A percentile compares a stretch with the other conserved stretches of the same genome.
phyloP scores from a whole-genome alignment of 305 asterid genomes.

The Solanum aculeatissimum region DNA sequence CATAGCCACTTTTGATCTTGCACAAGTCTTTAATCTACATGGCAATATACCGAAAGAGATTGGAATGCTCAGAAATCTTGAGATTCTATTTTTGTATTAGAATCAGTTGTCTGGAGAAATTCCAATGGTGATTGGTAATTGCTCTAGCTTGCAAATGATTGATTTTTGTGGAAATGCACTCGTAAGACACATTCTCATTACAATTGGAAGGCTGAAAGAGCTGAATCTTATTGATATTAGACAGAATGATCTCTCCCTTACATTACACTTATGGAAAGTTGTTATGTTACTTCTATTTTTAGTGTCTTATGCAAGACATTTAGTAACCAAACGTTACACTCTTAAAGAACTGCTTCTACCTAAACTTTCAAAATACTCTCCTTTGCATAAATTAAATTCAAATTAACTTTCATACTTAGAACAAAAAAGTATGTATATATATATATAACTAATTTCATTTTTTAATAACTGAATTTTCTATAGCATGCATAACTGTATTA shows the following conservation, averaged over 20 bases:
- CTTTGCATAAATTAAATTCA: background rate
- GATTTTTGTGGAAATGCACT: constrained; percentile 73
- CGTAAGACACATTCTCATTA: constrained; percentile 48
- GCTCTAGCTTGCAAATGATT: constrained; percentile 59
- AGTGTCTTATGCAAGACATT: no score
- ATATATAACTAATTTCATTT: no score
- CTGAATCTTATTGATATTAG: constrained; percentile 71
- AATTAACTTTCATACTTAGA: no score
- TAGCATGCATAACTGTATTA: no score
- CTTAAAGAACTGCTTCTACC: no score
- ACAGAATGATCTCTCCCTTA: constrained; percentile 47
- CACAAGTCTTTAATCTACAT: constrained; percentile 5
- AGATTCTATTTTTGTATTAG: constrained; percentile 57
- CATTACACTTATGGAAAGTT: no score
- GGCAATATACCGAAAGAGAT: constrained; percentile 61
- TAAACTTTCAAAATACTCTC: no score
- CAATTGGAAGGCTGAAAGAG: constrained; percentile 52
- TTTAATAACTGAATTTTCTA: no score
- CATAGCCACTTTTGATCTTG: background rate
- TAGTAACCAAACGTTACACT: background rate
- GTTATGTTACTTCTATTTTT: no score
- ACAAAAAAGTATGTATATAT: no score
- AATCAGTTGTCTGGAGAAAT: constrained; percentile 72
- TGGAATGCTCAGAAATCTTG: constrained; percentile 57
- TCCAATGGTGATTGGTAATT: constrained; percentile 68